Conservation (phyloP, 441 rosid genomes). For the Euphorbia celastroides region DNA sequence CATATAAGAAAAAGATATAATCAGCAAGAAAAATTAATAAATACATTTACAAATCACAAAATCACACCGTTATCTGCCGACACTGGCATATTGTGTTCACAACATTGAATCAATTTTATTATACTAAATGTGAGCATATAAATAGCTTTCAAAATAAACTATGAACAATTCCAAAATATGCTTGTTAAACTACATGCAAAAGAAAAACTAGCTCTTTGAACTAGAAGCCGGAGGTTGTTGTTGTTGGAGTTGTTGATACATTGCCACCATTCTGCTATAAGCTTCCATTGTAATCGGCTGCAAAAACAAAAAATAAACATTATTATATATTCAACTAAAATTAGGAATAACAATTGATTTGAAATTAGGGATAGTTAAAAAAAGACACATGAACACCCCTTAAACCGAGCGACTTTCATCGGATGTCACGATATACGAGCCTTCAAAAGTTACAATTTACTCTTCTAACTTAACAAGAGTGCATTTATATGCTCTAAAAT, state of each 20-base stretch:
- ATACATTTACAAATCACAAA: not conserved
- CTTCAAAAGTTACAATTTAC: too few relatives aligned
- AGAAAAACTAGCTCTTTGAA: conserved; percentile 38
- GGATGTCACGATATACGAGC: too few relatives aligned
- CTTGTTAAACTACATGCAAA: not conserved
- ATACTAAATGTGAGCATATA: not conserved
- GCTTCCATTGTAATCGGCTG: conserved; percentile 81
- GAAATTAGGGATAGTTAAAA: too few relatives aligned
- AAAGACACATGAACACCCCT: too few relatives aligned
- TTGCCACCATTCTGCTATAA: conserved; percentile 67
- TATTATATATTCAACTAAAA: not conserved
- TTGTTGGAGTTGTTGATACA: conserved; percentile 59
- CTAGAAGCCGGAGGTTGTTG: conserved; percentile 49
- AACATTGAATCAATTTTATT: not conserved
- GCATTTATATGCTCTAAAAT: too few relatives aligned
- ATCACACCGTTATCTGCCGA: not conserved
- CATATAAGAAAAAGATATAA: not conserved
- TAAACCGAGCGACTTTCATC: too few relatives aligned
- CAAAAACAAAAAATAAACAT: not conserved
- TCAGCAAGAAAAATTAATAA: not conserved
- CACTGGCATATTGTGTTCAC: not conserved
- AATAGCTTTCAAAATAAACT: not conserved
- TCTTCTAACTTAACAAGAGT: too few relatives aligned
- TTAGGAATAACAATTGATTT: too few relatives aligned
- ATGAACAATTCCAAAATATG: not conserved